Base-by-base conservation (phyloP, 305 asterid genomes). In the Fraxinus velutina region DNA sequence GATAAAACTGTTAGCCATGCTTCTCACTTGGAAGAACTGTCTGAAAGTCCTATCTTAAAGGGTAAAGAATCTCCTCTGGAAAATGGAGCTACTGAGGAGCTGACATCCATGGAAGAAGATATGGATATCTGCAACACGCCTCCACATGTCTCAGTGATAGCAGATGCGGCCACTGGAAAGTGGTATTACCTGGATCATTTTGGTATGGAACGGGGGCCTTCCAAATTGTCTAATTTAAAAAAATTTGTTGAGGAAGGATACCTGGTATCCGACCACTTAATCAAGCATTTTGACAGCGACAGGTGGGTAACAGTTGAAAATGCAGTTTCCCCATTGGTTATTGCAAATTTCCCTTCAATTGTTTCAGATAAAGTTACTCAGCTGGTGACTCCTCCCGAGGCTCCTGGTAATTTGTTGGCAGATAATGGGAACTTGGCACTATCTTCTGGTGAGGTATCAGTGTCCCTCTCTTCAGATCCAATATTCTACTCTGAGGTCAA, bases 101-200 rank as follows among this genome's bases (percentile, higher is more conserved):
- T 84, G 73, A 92, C 89, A 42, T 94, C 98, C 68, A 96, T 96
- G 99, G 99, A 96, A 87, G 99, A 94, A 86, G 99, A 96, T 87
- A 96, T 96, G 99, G 99, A 96, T 86, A 96, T 96, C 60, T 94
- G 99, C 86, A 87, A 94, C 85, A 96, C 99, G 30, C 99, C 99
- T 0, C 99, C 99, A 22, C 99, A 94, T 84, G 91, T 81, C 79
- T 89, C 97, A 55, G 84, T 83, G 68, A 88, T 85, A 83, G 85
- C 87, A 55, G 90, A 90, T 90, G 88, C 91, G 76, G 84, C 83
- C 83, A 27, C 89, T 5, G 99, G 98, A n/a, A 96, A 96, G 85
- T 96, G 99, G 98, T 90, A 87, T 85, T 96, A 94, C 89, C 88
- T 94, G 66, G 97, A 96, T 86, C 91, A 90, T 75, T 85, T 81